A percentile compares a stretch with the other conserved stretches of the same genome.
Conservation (phyloP, 371 early-diverging fungal genomes). For the Umbelopsis sp. region DNA sequence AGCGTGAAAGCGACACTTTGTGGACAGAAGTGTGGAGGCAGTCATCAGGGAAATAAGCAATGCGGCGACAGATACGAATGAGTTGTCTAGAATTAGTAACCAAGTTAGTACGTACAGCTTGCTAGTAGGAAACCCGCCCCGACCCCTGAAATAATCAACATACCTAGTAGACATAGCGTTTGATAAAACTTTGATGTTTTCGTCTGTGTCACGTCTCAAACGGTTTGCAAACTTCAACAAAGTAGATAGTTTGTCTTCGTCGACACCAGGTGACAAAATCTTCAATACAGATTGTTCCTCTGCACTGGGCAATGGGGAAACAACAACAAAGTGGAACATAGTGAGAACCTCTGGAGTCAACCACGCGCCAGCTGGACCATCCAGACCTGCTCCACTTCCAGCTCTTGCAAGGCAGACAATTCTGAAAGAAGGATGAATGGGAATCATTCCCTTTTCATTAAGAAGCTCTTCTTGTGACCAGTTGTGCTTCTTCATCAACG, state of each 20-base stretch:
- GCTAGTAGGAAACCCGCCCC: too few relatives aligned
- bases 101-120: not conserved
- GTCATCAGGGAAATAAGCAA: constrained; percentile 72
- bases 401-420: constrained; percentile 76
- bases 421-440: constrained; percentile 78
- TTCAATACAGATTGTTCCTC: constrained; percentile 69
- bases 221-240: constrained; percentile 68
- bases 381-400: constrained; percentile 45
- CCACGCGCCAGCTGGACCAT: constrained; percentile 66
- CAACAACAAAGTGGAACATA: constrained; percentile 78
- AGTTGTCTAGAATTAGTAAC: constrained; percentile 55
- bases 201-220: constrained; percentile 70
- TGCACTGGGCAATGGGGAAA: constrained; percentile 62
- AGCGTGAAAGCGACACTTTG: constrained; percentile 75
- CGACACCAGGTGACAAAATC: constrained; percentile 68
- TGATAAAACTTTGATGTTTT: constrained; percentile 64
- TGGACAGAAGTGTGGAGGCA: constrained; percentile 70
- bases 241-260: constrained; percentile 54
- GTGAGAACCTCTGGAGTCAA: constrained; percentile 71
- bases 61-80: constrained; percentile 75
- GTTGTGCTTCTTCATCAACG: constrained; percentile 53
- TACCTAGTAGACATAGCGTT: constrained; percentile 71
- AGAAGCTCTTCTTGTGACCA: constrained; percentile 51
- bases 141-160: not conserved
- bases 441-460: constrained; percentile 52